Percentiles rank a stretch among this genome's conserved stretches.
These are phyloP conservation scores for Alternaria triticimaculans DNA, from an alignment of 2,329 filamentous ascomycete species.

Conservation along the genomic window DNA sequence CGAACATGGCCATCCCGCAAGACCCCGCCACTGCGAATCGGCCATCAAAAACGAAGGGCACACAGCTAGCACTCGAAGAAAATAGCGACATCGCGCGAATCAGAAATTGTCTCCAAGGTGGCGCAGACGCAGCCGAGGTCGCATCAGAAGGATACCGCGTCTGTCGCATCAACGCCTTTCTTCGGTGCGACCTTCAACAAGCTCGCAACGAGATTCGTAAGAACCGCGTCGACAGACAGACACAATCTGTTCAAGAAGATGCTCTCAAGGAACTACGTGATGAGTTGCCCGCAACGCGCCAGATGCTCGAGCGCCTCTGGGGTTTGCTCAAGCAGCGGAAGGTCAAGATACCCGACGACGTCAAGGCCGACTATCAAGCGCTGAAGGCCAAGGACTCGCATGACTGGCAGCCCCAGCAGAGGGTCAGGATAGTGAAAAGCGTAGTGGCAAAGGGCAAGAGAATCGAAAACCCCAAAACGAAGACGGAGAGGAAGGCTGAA, in stretches of 20 bases:
- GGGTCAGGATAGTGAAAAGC: not conserved
- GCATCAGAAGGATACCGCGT: conserved; percentile 8
- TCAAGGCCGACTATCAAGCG: not conserved
- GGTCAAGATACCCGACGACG: conserved; percentile 3
- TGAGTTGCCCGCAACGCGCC: not conserved
- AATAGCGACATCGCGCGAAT: conserved; percentile 3
- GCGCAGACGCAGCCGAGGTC: not conserved
- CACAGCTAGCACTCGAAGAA: not conserved
- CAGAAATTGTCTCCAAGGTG: not conserved
- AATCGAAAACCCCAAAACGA: not conserved
- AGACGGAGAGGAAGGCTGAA: not conserved
- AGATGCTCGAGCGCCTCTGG: not conserved
- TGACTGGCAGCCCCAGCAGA: conserved; percentile 2
- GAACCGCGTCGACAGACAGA: not conserved
- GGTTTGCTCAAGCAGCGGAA: not conserved
- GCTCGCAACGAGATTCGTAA: not conserved
- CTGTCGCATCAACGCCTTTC: conserved; percentile 6
- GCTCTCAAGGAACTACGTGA: conserved; percentile 4
- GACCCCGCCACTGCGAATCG: not conserved
- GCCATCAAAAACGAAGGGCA: not conserved
- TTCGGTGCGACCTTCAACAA: not conserved
- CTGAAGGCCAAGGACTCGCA: not conserved
- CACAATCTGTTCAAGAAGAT: not conserved
- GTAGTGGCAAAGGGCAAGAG: not conserved
- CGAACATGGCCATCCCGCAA: not conserved